Conservation (phyloP, 2,329 filamentous ascomycete genomes). For the Colletotrichum cordylinicola region DNA sequence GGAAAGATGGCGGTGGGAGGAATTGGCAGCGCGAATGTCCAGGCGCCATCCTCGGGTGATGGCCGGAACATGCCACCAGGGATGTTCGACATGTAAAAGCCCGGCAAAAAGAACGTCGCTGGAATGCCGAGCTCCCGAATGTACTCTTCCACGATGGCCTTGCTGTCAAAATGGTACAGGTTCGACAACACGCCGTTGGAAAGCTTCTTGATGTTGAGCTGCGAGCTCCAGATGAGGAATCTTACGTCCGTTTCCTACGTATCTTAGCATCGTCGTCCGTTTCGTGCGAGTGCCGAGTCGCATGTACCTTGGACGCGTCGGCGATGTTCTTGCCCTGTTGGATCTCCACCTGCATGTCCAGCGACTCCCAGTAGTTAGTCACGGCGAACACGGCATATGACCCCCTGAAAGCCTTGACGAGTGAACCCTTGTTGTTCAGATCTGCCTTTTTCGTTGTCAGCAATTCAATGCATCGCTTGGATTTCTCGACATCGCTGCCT, state of each 20-base stretch:
- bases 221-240: conserved; percentile 50
- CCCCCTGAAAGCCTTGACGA: conserved; percentile 49
- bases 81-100: conserved; percentile 60
- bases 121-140: conserved; percentile 51
- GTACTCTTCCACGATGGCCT: conserved; percentile 61
- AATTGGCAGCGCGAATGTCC: conserved; percentile 38
- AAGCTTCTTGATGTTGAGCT: conserved; percentile 43
- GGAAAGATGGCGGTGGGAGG: conserved; percentile 34
- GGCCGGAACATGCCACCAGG: conserved; percentile 30
- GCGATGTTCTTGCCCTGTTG: conserved; percentile 54
- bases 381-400: conserved; percentile 55
- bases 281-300: neutral
- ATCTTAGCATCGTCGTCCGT: neutral
- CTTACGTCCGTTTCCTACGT: conserved; percentile 46
- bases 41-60: conserved; percentile 32
- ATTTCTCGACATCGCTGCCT: conserved; percentile 4
- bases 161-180: conserved; percentile 61
- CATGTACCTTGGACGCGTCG: conserved; percentile 32
- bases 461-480: neutral
- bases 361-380: conserved; percentile 57
- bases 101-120: conserved; percentile 56
- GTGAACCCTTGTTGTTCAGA: conserved; percentile 48
- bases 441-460: conserved; percentile 43
- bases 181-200: conserved; percentile 43
- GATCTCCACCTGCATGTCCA: conserved; percentile 42